phyloP scores from a whole-genome alignment of 2,329 filamentous ascomycete species.

The Alternaria metachromatica region DNA sequence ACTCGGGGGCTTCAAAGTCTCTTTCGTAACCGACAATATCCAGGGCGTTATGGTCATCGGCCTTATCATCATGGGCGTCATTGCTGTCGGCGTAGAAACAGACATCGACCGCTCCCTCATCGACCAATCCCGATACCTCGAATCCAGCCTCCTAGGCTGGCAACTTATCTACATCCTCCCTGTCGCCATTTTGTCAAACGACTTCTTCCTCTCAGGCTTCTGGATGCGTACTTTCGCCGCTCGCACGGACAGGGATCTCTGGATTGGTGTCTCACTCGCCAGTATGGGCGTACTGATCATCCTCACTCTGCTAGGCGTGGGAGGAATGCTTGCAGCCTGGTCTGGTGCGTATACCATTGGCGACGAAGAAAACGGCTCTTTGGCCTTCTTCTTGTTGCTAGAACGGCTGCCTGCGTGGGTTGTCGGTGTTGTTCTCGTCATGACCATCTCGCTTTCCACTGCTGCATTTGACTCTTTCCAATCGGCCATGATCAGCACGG shows the following conservation, averaged over 20 bases:
- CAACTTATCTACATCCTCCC: slow-evolving; percentile 86
- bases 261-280: slow-evolving; percentile 75
- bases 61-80: slow-evolving; percentile 76
- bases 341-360: slow-evolving; percentile 73
- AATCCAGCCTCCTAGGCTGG: slow-evolving; percentile 77
- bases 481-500: slow-evolving; percentile 83
- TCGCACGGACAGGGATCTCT: slow-evolving; percentile 78
- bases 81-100: slow-evolving; percentile 78
- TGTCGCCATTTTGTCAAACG: slow-evolving; percentile 80
- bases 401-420: slow-evolving; percentile 78
- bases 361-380: slow-evolving; percentile 66
- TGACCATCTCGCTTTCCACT: slow-evolving; percentile 78
- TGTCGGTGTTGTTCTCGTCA: slow-evolving; percentile 80
- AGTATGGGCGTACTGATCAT: slow-evolving; percentile 69
- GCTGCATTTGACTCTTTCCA: slow-evolving; percentile 83
- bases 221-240: slow-evolving; percentile 86
- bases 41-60: slow-evolving; percentile 80
- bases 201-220: slow-evolving; percentile 85
- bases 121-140: slow-evolving; percentile 70
- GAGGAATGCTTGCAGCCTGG: slow-evolving; percentile 80
- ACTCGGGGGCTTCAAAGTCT: slow-evolving; percentile 81
- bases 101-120: slow-evolving; percentile 74
- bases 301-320: slow-evolving; percentile 73
- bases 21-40: slow-evolving; percentile 82
- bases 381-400: slow-evolving; percentile 78